Conservation (phyloP, 345 rosid genomes). For the Hirschfeldia incana region DNA sequence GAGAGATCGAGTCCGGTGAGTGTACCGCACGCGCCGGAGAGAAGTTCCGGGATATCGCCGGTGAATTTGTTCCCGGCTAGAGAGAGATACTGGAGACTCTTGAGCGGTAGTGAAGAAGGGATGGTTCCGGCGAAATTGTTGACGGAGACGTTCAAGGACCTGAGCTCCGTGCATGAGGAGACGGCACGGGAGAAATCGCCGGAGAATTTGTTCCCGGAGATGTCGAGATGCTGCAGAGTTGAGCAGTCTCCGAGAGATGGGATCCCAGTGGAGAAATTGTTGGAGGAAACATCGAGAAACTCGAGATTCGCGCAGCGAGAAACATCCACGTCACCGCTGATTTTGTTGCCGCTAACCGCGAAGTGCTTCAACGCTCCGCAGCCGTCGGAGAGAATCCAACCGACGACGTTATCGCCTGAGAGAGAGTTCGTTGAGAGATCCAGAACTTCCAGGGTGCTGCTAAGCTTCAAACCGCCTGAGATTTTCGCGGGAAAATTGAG, state of each 20-base stretch:
- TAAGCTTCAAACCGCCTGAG: conserved; percentile 51
- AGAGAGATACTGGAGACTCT: conserved; percentile 53
- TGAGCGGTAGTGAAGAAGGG: conserved; percentile 61
- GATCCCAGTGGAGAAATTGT: conserved; percentile 59
- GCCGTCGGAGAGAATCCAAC: conserved; percentile 58
- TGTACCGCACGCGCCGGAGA: conserved; percentile 62
- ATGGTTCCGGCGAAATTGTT: conserved; percentile 65
- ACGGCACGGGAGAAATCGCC: conserved; percentile 67
- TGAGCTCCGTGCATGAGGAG: conserved; percentile 56
- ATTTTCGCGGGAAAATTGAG: conserved; percentile 49
- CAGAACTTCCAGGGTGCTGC: conserved; percentile 49
- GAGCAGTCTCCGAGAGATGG: conserved; percentile 70
- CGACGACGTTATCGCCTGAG: conserved; percentile 50
- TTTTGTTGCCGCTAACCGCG: conserved; percentile 63
- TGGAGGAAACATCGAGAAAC: conserved; percentile 69
- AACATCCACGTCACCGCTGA: conserved; percentile 67
- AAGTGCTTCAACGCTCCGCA: conserved; percentile 57
- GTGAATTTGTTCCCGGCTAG: conserved; percentile 54
- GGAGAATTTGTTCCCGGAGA: conserved; percentile 64
- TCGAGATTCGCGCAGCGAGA: conserved; percentile 58
- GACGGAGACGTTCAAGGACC: conserved; percentile 61
- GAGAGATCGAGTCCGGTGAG: conserved; percentile 82
- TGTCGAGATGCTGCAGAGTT: conserved; percentile 67
- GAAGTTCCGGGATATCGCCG: conserved; percentile 70
- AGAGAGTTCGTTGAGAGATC: conserved; percentile 77